Conservation (phyloP, 805 yeast species). For the Gaillardinia entomophila region DNA sequence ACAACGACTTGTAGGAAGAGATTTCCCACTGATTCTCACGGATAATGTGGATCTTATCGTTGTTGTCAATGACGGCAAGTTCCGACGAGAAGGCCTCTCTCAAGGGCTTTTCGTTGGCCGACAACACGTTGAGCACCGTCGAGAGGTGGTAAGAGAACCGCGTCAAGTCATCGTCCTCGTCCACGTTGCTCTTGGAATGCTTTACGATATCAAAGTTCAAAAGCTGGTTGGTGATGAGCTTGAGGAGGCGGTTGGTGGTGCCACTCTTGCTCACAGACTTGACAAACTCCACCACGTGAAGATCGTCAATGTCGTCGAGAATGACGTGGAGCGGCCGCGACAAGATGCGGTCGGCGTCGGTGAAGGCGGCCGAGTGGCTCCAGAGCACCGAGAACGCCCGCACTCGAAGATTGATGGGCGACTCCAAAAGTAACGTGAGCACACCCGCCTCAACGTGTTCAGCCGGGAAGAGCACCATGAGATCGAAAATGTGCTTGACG, state of each 20-base stretch:
- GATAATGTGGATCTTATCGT: conserved; percentile 35
- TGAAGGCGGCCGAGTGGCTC: conserved; percentile 56
- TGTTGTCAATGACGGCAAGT: conserved; percentile 49
- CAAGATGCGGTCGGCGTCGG: conserved; percentile 46
- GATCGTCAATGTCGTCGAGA: conserved; percentile 53
- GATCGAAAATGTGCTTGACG: conserved; percentile 55
- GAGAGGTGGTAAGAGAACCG: conserved; percentile 58
- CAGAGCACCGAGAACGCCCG: conserved; percentile 63
- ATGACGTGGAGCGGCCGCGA: conserved; percentile 61
- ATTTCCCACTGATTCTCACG: conserved; percentile 40
- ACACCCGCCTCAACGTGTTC: conserved; percentile 70
- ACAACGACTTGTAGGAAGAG: conserved; percentile 58
- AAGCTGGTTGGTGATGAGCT: conserved; percentile 52
- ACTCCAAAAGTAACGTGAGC: conserved; percentile 44
- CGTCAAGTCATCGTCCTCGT: conserved; percentile 53
- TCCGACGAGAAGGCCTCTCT: conserved; percentile 51
- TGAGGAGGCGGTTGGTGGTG: conserved; percentile 54
- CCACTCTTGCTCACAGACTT: conserved; percentile 42
- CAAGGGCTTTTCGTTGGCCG: conserved; percentile 36
- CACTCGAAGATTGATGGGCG: conserved; percentile 27
- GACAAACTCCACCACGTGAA: conserved; percentile 47
- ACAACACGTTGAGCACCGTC: conserved; percentile 47
- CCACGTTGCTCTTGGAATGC: conserved; percentile 16
- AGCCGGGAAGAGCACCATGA: conserved; percentile 49
- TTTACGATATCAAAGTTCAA: conserved; percentile 34